Base-by-base conservation (phyloP, 208 protist species). In the Trypanosoma avium region DNA sequence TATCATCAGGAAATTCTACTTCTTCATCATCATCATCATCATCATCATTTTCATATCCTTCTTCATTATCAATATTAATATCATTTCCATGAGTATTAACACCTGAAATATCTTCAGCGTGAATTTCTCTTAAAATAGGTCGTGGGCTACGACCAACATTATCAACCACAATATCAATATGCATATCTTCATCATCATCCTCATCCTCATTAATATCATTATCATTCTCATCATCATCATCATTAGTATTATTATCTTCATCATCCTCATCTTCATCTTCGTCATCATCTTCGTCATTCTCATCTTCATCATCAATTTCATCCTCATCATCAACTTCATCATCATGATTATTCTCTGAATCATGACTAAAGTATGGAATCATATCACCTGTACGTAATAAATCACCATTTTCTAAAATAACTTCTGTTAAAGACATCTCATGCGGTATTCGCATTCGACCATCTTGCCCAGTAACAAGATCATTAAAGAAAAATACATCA, bases 21-120 rank as follows among this genome's bases (percentile, higher is more conserved):
- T 66, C 67, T 7, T 70, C 58, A 4, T 79, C 53, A 8, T 75
- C 61, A 12, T 70, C 61, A 5, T 64, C 63, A 40, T 75, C 53
- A 15, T 76, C 60, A 10, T 60, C 54, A 42, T 40, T 27, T 15
- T 35, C 35, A 32, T 40, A 32, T 17, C 50, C 65, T 19, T 63
- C 57, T 7, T 50, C 49, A 7, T 50, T 56, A 10, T 35, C 65
- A 2, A 15, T 8, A 0, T 46, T 36, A 42, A 17, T 26, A 21
- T 53, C 36, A 45, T 53, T 40, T 36, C 50, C 24, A 49, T 50
- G n/a, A n/a, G n/a, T n/a, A n/a, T n/a, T n/a, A n/a, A n/a, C n/a
- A n/a, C n/a, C n/a, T n/a, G n/a, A n/a, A n/a, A n/a, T n/a, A n/a
- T n/a, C n/a, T n/a, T n/a, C n/a, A n/a, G n/a, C n/a, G n/a, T n/a